Percentiles rank a stretch among this genome's conserved stretches.
phyloP scores from a whole-genome alignment of 805 yeast genomes.

The Candida krabiensis region DNA sequence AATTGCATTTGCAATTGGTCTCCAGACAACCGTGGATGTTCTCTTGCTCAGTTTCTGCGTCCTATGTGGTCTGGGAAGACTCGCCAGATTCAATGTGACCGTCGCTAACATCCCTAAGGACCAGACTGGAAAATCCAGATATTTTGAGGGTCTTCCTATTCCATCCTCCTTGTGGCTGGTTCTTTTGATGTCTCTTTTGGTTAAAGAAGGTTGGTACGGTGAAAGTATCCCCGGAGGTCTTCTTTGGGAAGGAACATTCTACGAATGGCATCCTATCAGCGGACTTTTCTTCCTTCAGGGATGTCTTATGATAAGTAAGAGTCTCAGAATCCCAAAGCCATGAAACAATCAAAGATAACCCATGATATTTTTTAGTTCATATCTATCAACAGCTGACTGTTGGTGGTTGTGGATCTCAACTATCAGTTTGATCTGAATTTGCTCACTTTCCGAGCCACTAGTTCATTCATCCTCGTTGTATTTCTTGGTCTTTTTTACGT shows the following conservation, averaged over 20 bases:
- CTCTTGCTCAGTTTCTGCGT: slow-evolving; percentile 79
- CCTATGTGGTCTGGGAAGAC: slow-evolving; percentile 87
- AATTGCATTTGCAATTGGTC: slow-evolving; percentile 88
- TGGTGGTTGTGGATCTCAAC: no score
- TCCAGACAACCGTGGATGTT: slow-evolving; percentile 80
- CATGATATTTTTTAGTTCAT: not conserved
- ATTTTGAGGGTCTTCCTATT: slow-evolving; percentile 95
- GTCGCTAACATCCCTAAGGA: slow-evolving; percentile 93
- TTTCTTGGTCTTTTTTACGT: no score
- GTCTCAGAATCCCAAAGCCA: slow-evolving; percentile 88
- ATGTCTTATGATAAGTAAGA: slow-evolving; percentile 87
- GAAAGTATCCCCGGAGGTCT: slow-evolving; percentile 65
- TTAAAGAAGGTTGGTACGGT: slow-evolving; percentile 45
- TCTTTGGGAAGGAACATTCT: slow-evolving; percentile 49
- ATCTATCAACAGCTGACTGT: no score
- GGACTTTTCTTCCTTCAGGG: slow-evolving; percentile 74
- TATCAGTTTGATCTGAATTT: no score
- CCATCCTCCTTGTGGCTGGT: slow-evolving; percentile 85
- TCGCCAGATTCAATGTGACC: slow-evolving; percentile 94
- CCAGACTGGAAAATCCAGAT: slow-evolving; percentile 78
- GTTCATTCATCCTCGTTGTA: no score
- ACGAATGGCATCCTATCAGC: slow-evolving; percentile 76
- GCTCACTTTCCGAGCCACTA: no score
- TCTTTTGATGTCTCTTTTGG: slow-evolving; percentile 65
- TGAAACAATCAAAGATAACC: slow-evolving; percentile 24